A percentile compares a stretch with the other conserved stretches of the same genome.
phyloP scores from a whole-genome alignment of 1,284 basidiomycete species.

The Trametes sp. region DNA sequence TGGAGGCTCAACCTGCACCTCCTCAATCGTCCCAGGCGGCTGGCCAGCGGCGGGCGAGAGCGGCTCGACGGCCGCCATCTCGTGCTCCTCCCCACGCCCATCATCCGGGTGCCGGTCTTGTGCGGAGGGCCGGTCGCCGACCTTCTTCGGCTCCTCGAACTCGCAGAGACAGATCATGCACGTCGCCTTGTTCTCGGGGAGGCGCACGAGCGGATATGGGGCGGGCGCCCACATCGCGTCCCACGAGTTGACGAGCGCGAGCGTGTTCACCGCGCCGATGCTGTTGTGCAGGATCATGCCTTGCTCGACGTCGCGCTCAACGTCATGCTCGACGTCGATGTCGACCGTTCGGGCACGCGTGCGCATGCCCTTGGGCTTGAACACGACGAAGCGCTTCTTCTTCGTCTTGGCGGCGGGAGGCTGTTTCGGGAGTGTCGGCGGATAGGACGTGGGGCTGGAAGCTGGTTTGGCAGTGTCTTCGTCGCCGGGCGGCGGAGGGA shows the following conservation, averaged over 20 bases:
- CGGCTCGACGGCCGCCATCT: conserved; percentile 1
- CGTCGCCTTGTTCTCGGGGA: conserved; percentile 76
- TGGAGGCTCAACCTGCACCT: conserved; percentile 34
- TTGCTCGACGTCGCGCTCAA: not conserved
- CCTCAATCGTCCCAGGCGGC: conserved; percentile 36
- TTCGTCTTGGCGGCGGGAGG: conserved; percentile 41
- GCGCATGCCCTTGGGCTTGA: conserved; percentile 22
- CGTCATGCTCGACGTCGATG: not conserved
- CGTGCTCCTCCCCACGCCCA: conserved; percentile 14
- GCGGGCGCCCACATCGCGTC: conserved; percentile 39
- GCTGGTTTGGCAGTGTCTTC: conserved; percentile 45
- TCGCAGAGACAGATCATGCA: conserved; percentile 82
- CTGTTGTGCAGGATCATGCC: not conserved
- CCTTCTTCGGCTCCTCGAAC: conserved; percentile 70
- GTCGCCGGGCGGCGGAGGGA: conserved; percentile 65
- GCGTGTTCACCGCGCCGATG: conserved; percentile 1
- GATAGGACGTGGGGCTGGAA: conserved; percentile 50
- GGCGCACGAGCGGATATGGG: conserved; percentile 61
- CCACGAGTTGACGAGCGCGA: conserved; percentile 42
- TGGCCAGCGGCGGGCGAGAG: conserved; percentile 28
- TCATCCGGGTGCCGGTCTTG: not conserved
- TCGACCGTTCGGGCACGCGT: not conserved
- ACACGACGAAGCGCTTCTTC: conserved; percentile 56
- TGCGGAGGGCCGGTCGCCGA: conserved; percentile 25
- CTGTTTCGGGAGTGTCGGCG: conserved; percentile 48